Evolutionary conservation across 352 stramenopile species (phyloP).

Genomic region (Globisporangium polare): DNA sequence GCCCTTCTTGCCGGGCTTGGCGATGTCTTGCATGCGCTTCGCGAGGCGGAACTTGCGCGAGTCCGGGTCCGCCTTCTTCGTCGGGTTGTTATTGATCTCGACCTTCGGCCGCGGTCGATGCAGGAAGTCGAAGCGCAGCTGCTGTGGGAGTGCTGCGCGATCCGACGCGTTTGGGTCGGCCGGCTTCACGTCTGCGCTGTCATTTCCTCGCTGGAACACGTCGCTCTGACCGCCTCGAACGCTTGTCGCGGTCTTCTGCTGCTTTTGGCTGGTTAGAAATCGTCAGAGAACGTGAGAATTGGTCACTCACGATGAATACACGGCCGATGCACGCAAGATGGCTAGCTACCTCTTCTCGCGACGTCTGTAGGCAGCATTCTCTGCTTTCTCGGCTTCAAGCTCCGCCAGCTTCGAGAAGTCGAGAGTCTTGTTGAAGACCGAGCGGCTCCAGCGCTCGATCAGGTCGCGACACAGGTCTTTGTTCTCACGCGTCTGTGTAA

Average conservation of each 20-base stretch:
- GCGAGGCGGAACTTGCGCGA: constrained; percentile 74
- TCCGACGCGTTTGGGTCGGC: constrained; percentile 45
- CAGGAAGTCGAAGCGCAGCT: constrained; percentile 80
- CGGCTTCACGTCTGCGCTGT: constrained; percentile 28
- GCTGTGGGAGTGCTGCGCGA: constrained; percentile 63
- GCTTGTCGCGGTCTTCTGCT: constrained; percentile 37
- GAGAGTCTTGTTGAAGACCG: constrained; percentile 87
- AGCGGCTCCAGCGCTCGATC: constrained; percentile 85
- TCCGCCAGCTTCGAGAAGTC: constrained; percentile 86
- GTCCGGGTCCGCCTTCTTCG: constrained; percentile 69
- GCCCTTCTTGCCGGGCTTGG: constrained; percentile 65
- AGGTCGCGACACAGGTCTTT: constrained; percentile 83
- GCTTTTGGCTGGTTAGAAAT: constrained; percentile 23
- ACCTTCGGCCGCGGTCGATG: constrained; percentile 81
- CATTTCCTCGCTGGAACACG: constrained; percentile 39
- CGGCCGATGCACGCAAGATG: background rate
- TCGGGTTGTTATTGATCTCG: constrained; percentile 50
- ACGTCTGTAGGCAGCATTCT: constrained; percentile 70
- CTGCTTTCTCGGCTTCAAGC: constrained; percentile 80
- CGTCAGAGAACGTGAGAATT: background rate
- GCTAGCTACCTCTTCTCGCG: constrained; percentile 37
- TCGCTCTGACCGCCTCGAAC: constrained; percentile 32
- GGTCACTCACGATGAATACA: background rate
- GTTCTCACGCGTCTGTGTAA: constrained; percentile 67
- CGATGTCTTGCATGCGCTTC: constrained; percentile 88